These are phyloP conservation scores for Colletotrichum eremochloae DNA, from an alignment of 2,329 filamentous ascomycete genomes.

Conservation along the genomic window DNA sequence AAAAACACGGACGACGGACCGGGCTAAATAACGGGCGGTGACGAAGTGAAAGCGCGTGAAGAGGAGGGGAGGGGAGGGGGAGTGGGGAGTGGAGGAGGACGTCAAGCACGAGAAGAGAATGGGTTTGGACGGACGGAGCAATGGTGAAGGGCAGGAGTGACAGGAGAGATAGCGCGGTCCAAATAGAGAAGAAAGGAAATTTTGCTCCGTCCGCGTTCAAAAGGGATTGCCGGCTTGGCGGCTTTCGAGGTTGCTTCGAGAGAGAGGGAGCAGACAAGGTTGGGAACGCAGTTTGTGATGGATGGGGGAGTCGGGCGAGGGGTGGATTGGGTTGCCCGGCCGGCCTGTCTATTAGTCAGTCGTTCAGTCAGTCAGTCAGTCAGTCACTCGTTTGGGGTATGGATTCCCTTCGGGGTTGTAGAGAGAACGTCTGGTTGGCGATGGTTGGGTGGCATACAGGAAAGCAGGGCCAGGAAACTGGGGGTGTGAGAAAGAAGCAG, in stretches of 20 bases:
- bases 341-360: not conserved
- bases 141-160: not conserved
- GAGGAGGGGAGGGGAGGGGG: not conserved
- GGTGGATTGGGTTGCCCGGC: not conserved
- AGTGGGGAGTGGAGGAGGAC: not conserved
- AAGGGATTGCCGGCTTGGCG: not conserved
- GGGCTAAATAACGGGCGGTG: not conserved
- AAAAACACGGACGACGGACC: not conserved
- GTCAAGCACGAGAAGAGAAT: not conserved
- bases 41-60: not conserved
- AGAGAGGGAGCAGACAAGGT: not conserved
- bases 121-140: conserved; percentile 13
- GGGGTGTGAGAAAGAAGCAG: conserved; percentile 17
- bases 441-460: conserved; percentile 21
- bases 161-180: not conserved
- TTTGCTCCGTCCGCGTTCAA: not conserved
- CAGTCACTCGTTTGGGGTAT: not conserved
- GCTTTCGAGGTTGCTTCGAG: not conserved
- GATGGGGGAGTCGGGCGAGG: not conserved
- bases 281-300: conserved; percentile 9
- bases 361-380: not conserved
- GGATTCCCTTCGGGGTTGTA: not conserved
- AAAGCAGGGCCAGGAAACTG: conserved; percentile 1
- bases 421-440: conserved; percentile 7
- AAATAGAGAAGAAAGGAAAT: not conserved